phyloP scores from a whole-genome alignment of 2,329 filamentous ascomycete genomes.

The Rhexocercosporidium sp. region DNA sequence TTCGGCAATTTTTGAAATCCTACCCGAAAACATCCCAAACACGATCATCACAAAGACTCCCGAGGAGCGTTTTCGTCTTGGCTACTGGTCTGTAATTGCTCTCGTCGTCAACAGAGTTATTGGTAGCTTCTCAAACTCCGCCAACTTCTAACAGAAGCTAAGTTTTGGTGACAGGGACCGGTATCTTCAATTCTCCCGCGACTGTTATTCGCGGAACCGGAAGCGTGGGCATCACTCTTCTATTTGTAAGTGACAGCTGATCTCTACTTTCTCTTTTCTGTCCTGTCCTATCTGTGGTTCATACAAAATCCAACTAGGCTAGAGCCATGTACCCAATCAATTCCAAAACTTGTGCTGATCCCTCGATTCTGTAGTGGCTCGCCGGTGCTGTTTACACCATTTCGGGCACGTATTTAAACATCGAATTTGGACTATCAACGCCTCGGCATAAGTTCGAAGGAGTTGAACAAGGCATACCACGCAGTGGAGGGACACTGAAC shows the following conservation, averaged over 20 bases:
- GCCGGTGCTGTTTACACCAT: slow-evolving; percentile 22
- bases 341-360: too few species aligned
- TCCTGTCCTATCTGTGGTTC: too few species aligned
- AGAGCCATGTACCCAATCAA: too few species aligned
- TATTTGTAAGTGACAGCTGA: slow-evolving; percentile 1
- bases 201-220: slow-evolving; percentile 20
- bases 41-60: slow-evolving; percentile 26
- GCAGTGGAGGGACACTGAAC: slow-evolving; percentile 54
- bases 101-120: slow-evolving; percentile 27
- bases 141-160: neutral
- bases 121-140: neutral
- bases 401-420: slow-evolving; percentile 36
- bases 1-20: slow-evolving; percentile 21
- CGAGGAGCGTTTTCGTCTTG: slow-evolving; percentile 26
- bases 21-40: slow-evolving; percentile 24
- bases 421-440: slow-evolving; percentile 54
- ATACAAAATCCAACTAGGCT: too few species aligned
- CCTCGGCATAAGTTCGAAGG: slow-evolving; percentile 35
- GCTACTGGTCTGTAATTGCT: slow-evolving; percentile 27
- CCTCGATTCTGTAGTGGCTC: slow-evolving; percentile 12
- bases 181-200: slow-evolving; percentile 35
- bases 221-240: slow-evolving; percentile 21
- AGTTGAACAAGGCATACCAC: slow-evolving; percentile 44
- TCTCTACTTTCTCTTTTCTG: too few species aligned
- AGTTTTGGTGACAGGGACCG: slow-evolving; percentile 26